A percentile compares a stretch with the other conserved stretches of the same genome.
These are phyloP conservation scores for Entonaema liquescens DNA, from an alignment of 495 filamentous ascomycete genomes.

Conservation along the genomic window DNA sequence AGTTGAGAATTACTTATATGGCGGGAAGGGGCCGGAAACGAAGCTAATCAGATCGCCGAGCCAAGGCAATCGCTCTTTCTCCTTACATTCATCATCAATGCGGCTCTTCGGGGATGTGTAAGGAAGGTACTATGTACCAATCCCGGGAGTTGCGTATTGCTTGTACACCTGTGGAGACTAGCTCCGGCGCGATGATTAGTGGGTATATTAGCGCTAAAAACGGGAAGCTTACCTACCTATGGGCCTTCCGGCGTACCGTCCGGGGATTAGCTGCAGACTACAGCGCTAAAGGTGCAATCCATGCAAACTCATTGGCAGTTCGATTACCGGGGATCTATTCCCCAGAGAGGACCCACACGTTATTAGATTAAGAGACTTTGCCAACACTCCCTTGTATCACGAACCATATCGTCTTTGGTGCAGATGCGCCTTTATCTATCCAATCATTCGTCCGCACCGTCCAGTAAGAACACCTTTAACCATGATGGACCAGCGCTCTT, in stretches of 20 bases:
- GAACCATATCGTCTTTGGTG: slow-evolving; percentile 19
- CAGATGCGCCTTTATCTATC: slow-evolving; percentile 10
- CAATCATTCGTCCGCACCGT: slow-evolving; percentile 15
- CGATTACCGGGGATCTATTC: neutral
- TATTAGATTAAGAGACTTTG: neutral
- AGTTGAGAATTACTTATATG: slow-evolving; percentile 12
- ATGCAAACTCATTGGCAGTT: slow-evolving; percentile 7
- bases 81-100: slow-evolving; percentile 9
- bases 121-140: slow-evolving; percentile 1
- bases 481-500: neutral
- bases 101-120: slow-evolving; percentile 27
- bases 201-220: slow-evolving; percentile 25
- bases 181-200: neutral
- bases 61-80: slow-evolving; percentile 8
- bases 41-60: neutral
- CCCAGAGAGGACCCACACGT: slow-evolving; percentile 8
- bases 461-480: slow-evolving; percentile 2
- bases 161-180: neutral
- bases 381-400: slow-evolving; percentile 4
- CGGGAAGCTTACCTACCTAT: slow-evolving; percentile 25
- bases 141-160: neutral
- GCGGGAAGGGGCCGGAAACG: slow-evolving; percentile 9
- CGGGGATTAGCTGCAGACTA: slow-evolving; percentile 5
- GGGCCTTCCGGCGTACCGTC: slow-evolving; percentile 11
- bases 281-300: slow-evolving; percentile 23